Evolutionary conservation across 768 basidiomycete genomes (phyloP).

Genomic region (Lactarius sp.): DNA sequence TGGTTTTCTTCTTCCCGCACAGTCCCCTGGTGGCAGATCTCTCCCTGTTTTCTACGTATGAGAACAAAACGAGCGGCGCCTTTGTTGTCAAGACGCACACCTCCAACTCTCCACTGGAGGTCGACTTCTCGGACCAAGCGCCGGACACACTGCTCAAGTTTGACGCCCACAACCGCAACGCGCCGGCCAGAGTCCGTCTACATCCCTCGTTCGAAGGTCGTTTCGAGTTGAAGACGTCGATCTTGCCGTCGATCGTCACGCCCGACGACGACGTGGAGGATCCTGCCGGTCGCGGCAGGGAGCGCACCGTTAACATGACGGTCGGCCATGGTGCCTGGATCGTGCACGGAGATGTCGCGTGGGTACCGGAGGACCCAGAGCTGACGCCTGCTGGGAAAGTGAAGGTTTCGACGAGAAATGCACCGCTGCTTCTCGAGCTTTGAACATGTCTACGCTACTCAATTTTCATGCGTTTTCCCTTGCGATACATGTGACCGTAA

Average conservation of each 20-base stretch:
- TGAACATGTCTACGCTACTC: neutral
- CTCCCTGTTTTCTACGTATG: conserved; percentile 2
- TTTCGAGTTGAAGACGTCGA: conserved; percentile 9
- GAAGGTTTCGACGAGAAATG: conserved; percentile 14
- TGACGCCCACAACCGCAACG: conserved; percentile 11
- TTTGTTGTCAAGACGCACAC: conserved; percentile 8
- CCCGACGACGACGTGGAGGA: conserved; percentile 4
- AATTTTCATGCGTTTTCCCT: neutral
- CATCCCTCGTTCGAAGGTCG: conserved; percentile 16
- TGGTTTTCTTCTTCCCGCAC: neutral
- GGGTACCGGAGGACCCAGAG: conserved; percentile 12
- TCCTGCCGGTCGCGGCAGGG: conserved; percentile 15
- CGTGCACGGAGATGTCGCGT: conserved; percentile 2
- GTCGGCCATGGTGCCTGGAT: neutral
- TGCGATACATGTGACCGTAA: neutral
- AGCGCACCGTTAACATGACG: conserved; percentile 7
- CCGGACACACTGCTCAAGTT: conserved; percentile 5
- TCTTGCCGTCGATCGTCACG: neutral
- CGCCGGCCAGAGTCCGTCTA: conserved; percentile 13
- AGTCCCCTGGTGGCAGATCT: neutral
- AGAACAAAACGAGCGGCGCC: neutral
- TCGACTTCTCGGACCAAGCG: conserved; percentile 10
- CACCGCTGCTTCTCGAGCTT: neutral
- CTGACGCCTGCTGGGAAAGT: conserved; percentile 1
- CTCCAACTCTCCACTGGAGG: conserved; percentile 6